These are phyloP conservation scores for Botrytis pseudocinerea DNA, from an alignment of 2,329 filamentous ascomycete species.

Conservation along the genomic window DNA sequence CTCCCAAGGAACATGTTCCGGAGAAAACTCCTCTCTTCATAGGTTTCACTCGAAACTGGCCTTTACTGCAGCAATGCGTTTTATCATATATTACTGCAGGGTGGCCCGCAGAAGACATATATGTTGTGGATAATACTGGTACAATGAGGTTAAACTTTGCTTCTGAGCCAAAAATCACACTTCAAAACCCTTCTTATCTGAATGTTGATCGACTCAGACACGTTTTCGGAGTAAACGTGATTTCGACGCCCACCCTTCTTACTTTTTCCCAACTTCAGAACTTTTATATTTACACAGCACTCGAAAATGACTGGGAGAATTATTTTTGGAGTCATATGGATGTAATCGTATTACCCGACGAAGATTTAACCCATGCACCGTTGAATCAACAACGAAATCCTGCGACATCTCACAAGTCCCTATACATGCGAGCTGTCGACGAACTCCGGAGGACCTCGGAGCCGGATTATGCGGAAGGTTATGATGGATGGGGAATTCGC, in stretches of 20 bases:
- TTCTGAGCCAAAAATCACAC: conserved; percentile 47
- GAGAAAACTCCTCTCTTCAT: conserved; percentile 55
- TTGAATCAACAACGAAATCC: conserved; percentile 25
- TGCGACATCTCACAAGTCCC: conserved; percentile 40
- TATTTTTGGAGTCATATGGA: conserved; percentile 62
- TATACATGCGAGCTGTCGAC: conserved; percentile 58
- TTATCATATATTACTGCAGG: conserved; percentile 59
- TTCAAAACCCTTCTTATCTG: conserved; percentile 58
- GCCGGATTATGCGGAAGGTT: neutral
- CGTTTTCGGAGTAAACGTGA: conserved; percentile 52
- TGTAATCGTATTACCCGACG: conserved; percentile 49
- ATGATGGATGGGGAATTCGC: conserved; percentile 17
- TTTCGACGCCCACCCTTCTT: conserved; percentile 53
- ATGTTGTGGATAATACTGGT: conserved; percentile 61
- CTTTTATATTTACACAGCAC: conserved; percentile 51
- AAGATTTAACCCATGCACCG: conserved; percentile 37
- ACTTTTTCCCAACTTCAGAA: conserved; percentile 59
- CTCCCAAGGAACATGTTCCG: conserved; percentile 44
- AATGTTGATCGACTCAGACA: conserved; percentile 51
- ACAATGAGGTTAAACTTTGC: conserved; percentile 54
- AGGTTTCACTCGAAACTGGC: conserved; percentile 58
- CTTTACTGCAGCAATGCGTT: conserved; percentile 55
- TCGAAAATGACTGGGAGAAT: conserved; percentile 47
- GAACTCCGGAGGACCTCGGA: conserved; percentile 51
- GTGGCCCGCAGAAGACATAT: conserved; percentile 58